A percentile compares a stretch with the other conserved stretches of the same genome.
phyloP scores from a whole-genome alignment of 2,329 filamentous ascomycete species.

The Xylariaceae sp. region DNA sequence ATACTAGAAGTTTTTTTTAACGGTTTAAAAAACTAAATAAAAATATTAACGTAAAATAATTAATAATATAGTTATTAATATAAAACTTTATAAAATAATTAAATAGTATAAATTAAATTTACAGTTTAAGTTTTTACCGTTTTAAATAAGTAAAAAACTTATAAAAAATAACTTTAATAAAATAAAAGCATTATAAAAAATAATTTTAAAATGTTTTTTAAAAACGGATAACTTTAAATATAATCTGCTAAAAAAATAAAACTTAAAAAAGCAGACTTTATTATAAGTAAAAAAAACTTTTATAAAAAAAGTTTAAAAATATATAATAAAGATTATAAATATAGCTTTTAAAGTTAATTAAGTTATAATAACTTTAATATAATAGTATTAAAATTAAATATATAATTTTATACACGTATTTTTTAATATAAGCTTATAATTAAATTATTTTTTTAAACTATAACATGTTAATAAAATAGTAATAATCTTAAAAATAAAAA shows the following conservation, averaged over 20 bases:
- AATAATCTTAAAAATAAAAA: slow-evolving; percentile 2
- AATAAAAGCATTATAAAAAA: slow-evolving; percentile 8
- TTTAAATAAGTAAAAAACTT: slow-evolving; percentile 10
- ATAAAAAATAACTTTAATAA: slow-evolving; percentile 11
- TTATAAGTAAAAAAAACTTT: slow-evolving; percentile 1
- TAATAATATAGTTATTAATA: too few relatives aligned
- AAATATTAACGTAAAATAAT: too few relatives aligned
- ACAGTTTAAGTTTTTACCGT: too few relatives aligned
- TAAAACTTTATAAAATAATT: too few relatives aligned
- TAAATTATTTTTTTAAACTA: slow-evolving; percentile 10
- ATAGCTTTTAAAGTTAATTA: neutral
- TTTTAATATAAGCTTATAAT: too few relatives aligned
- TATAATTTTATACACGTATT: too few relatives aligned
- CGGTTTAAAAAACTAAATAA: too few relatives aligned
- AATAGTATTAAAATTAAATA: slow-evolving; percentile 1
- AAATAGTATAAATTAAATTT: too few relatives aligned
- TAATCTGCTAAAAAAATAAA: slow-evolving; percentile 2
- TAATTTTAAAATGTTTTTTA: too few relatives aligned
- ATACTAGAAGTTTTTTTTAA: too few relatives aligned
- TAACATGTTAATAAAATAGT: neutral
- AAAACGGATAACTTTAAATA: too few relatives aligned
- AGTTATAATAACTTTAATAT: neutral
- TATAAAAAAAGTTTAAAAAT: slow-evolving; percentile 12
- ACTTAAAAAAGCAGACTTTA: neutral
- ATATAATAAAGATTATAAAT: slow-evolving; percentile 13